A percentile compares a stretch with the other conserved stretches of the same genome.
phyloP scores from a whole-genome alignment of 306 rosid species.

The Astragalus membranaceus region DNA sequence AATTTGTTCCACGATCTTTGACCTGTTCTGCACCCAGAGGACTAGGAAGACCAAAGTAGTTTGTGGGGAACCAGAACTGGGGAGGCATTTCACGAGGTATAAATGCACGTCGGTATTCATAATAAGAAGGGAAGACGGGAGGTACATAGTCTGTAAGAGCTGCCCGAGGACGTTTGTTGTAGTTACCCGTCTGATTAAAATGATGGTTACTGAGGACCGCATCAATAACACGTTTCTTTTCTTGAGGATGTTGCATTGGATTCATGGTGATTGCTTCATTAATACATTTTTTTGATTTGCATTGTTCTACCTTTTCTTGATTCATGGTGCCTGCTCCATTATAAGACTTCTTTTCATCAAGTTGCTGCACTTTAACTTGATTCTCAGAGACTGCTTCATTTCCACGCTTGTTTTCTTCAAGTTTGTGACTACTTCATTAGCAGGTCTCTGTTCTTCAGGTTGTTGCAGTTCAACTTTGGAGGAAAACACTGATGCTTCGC shows the following conservation, averaged over 20 bases:
- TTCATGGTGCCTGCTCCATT: background rate
- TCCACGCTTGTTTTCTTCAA: background rate
- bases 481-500: too few relatives aligned
- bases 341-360: background rate
- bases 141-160: too few relatives aligned
- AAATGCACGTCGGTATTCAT: background rate
- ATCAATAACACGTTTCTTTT: too few relatives aligned
- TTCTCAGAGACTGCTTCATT: background rate
- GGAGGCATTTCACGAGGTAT: background rate
- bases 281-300: slow-evolving; percentile 1
- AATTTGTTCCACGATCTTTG: background rate
- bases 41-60: background rate
- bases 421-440: background rate
- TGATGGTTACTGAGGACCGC: too few relatives aligned
- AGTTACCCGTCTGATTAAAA: too few relatives aligned
- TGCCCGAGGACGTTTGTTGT: too few relatives aligned
- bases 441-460: background rate
- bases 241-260: too few relatives aligned
- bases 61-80: background rate
- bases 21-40: background rate
- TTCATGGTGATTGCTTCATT: background rate
- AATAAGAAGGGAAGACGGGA: too few relatives aligned
- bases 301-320: background rate
- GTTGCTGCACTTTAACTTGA: background rate
- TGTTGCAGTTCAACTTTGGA: background rate